These are phyloP conservation scores for Metschnikowia amazonensis DNA, from an alignment of 805 yeast genomes.

Conservation along the genomic window DNA sequence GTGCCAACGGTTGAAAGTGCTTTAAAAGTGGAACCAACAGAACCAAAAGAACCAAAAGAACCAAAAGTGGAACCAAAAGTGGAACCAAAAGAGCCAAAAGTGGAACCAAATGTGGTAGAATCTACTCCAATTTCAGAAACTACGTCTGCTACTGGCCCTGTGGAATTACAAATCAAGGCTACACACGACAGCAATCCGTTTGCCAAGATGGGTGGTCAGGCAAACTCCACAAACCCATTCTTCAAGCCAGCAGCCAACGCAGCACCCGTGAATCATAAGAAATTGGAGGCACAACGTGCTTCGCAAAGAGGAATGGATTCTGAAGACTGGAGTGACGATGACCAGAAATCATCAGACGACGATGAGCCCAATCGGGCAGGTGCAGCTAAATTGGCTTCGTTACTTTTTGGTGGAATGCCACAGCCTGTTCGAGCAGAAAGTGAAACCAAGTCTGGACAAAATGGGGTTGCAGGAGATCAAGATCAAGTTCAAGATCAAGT, in stretches of 20 bases:
- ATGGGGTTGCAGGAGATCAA: background rate
- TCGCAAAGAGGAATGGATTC: constrained; percentile 58
- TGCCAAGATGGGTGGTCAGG: constrained; percentile 27
- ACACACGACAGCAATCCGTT: constrained; percentile 44
- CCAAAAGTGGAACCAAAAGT: too few species aligned
- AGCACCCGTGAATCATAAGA: constrained; percentile 46
- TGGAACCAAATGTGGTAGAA: too few species aligned
- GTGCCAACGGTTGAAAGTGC: too few species aligned
- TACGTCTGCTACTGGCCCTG: too few species aligned
- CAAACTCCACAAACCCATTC: constrained; percentile 48
- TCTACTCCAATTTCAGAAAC: too few species aligned
- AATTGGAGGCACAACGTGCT: constrained; percentile 66
- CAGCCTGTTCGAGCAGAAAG: constrained; percentile 24
- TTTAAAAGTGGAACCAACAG: too few species aligned
- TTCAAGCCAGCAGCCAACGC: constrained; percentile 44
- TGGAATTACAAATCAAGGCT: background rate
- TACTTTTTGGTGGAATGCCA: constrained; percentile 50
- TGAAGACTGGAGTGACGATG: constrained; percentile 47
- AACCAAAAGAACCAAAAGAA: too few species aligned
- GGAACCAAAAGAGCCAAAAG: too few species aligned
- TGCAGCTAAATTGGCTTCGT: constrained; percentile 53
- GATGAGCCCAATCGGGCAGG: constrained; percentile 48
- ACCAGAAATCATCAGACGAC: constrained; percentile 45
- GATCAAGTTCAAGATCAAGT: background rate
- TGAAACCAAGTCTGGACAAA: background rate